These are phyloP conservation scores for Termitomyces eurrhizus DNA, from an alignment of 768 basidiomycete genomes.

Conservation along the genomic window DNA sequence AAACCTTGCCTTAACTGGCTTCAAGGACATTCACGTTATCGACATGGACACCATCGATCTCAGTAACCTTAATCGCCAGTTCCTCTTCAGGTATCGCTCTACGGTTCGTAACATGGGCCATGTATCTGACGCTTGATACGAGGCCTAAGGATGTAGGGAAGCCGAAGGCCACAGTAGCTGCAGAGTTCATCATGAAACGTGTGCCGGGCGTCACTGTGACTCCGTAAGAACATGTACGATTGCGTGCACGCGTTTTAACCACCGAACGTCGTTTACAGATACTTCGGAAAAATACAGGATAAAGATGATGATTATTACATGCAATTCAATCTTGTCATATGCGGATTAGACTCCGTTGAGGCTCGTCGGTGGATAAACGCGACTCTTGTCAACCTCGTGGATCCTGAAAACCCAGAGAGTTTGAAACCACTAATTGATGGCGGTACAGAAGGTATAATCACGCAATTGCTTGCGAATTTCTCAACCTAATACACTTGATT, in stretches of 20 bases:
- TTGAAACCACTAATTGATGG: conserved; percentile 97
- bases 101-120: neutral
- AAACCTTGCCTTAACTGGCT: conserved; percentile 93
- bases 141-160: conserved; percentile 91
- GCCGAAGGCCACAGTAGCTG: conserved; percentile 91
- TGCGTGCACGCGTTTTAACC: neutral
- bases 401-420: conserved; percentile 89
- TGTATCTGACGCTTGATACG: conserved; percentile 1
- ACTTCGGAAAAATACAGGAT: conserved; percentile 97
- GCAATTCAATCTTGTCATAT: conserved; percentile 96
- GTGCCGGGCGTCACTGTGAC: conserved; percentile 96
- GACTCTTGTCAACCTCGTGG: conserved; percentile 92
- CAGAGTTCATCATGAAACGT: conserved; percentile 95
- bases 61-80: conserved; percentile 97
- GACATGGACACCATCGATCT: conserved; percentile 99
- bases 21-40: conserved; percentile 98
- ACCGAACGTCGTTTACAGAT: conserved; percentile 41
- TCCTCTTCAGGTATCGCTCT: conserved; percentile 79
- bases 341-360: conserved; percentile 95
- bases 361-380: conserved; percentile 99
- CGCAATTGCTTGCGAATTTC: neutral
- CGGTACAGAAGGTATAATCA: conserved; percentile 83
- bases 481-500: neutral
- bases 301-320: conserved; percentile 93
- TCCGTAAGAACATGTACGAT: conserved; percentile 57